phyloP scores from a whole-genome alignment of 148 eudicot genomes.

The Chenopodium quinoa region DNA sequence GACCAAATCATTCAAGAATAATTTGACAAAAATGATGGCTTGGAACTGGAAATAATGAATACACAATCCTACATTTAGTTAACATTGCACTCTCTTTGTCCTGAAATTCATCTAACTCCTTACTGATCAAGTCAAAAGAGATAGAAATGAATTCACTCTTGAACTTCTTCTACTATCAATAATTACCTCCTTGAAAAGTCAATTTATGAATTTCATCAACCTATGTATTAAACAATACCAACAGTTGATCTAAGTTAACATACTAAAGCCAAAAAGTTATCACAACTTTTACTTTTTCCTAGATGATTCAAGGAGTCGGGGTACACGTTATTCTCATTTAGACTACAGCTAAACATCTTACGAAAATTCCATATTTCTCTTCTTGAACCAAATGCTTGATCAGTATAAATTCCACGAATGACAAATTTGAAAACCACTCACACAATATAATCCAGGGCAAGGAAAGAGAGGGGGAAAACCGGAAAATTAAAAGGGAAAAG shows the following conservation, averaged over 20 bases:
- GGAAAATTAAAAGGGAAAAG: too few species aligned
- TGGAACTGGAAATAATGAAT: not conserved
- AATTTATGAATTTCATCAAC: not conserved
- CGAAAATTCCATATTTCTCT: too few species aligned
- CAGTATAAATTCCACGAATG: too few species aligned
- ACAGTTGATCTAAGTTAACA: not conserved
- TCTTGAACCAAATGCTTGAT: too few species aligned
- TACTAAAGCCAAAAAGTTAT: not conserved
- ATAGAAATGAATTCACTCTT: not conserved
- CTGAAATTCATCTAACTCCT: not conserved
- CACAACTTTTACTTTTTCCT: not conserved
- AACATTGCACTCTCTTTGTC: not conserved
- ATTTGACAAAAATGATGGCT: not conserved
- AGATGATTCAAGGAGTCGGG: too few species aligned
- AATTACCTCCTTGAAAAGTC: not conserved
- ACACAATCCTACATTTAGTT: not conserved
- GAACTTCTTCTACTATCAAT: not conserved
- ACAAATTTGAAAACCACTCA: too few species aligned
- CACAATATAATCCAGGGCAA: too few species aligned
- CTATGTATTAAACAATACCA: not conserved
- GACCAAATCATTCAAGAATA: not conserved
- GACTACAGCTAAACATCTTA: too few species aligned
- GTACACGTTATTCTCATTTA: too few species aligned
- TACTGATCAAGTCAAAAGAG: not conserved
- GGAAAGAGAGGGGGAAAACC: too few species aligned